A percentile compares a stretch with the other conserved stretches of the same genome.
phyloP scores from a whole-genome alignment of 2,329 filamentous ascomycete genomes.

The Fusarium annulatum region DNA sequence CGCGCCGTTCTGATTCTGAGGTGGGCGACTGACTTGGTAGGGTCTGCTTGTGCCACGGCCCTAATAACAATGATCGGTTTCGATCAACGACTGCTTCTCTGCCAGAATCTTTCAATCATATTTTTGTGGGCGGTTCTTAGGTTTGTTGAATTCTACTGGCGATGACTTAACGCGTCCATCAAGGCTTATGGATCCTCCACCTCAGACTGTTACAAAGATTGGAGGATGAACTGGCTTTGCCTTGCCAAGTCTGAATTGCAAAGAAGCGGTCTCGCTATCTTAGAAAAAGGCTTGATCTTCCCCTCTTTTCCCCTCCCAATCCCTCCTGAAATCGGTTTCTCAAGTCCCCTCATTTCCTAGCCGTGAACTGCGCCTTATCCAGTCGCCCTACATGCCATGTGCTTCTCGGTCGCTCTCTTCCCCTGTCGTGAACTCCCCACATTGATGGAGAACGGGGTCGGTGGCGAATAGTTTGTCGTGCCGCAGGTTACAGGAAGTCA shows the following conservation, averaged over 20 bases:
- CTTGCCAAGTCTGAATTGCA: neutral
- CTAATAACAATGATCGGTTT: conserved; percentile 16
- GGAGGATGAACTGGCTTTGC: neutral
- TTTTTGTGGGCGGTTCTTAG: neutral
- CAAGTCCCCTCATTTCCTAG: conserved; percentile 12
- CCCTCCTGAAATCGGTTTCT: conserved; percentile 16
- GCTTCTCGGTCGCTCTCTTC: conserved; percentile 16
- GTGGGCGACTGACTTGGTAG: conserved; percentile 39
- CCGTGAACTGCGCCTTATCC: conserved; percentile 32
- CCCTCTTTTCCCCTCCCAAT: conserved; percentile 21
- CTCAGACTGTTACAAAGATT: neutral
- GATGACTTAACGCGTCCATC: neutral
- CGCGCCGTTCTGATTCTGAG: conserved; percentile 30
- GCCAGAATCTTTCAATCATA: neutral
- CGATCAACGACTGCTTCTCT: neutral
- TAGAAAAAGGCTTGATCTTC: conserved; percentile 11
- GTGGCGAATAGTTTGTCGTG: conserved; percentile 33
- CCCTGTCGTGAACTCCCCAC: conserved; percentile 36
- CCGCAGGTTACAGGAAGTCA: conserved; percentile 4
- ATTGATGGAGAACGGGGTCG: conserved; percentile 27
- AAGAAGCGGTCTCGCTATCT: conserved; percentile 1
- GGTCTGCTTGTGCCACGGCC: conserved; percentile 39
- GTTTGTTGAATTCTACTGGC: neutral
- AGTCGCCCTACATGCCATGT: conserved; percentile 25
- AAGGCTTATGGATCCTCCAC: neutral